phyloP scores from a whole-genome alignment of 73 alveolate species.

The Diophrys appendiculata region DNA sequence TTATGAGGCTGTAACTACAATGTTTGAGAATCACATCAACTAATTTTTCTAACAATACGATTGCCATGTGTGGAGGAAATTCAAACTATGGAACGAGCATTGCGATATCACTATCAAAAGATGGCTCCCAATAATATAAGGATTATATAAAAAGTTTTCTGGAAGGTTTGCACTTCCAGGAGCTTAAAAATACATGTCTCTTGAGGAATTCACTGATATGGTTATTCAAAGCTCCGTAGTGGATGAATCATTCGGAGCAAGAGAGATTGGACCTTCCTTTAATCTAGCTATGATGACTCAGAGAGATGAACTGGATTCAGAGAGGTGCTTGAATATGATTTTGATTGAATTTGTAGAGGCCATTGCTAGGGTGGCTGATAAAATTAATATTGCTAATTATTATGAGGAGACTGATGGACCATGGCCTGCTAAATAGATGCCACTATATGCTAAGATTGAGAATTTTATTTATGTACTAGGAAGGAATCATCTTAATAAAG shows the following conservation, averaged over 20 bases:
- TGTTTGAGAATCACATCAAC: constrained; percentile 40
- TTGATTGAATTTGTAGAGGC: constrained; percentile 85
- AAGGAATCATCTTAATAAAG: background rate
- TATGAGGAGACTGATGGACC: constrained; percentile 1
- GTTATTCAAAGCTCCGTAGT: constrained; percentile 47
- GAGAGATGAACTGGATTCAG: constrained; percentile 73
- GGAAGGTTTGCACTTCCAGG: constrained; percentile 42
- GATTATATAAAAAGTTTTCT: constrained; percentile 42
- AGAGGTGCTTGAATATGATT: constrained; percentile 74
- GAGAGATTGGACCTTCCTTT: constrained; percentile 68
- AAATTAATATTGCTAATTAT: background rate
- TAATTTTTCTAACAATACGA: constrained; percentile 28
- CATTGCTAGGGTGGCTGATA: constrained; percentile 75
- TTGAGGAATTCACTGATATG: constrained; percentile 75
- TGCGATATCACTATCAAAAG: constrained; percentile 55
- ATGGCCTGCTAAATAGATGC: background rate
- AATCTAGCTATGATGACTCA: constrained; percentile 85
- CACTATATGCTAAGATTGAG: background rate
- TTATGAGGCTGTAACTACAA: constrained; percentile 32
- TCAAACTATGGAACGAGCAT: constrained; percentile 57
- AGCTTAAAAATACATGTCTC: constrained; percentile 56
- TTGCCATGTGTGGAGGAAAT: constrained; percentile 55
- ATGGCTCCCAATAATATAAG: constrained; percentile 8
- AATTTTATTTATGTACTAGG: background rate
- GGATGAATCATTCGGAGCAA: constrained; percentile 55